A percentile compares a stretch with the other conserved stretches of the same genome.
phyloP scores from a whole-genome alignment of 2,329 filamentous ascomycete genomes.

The Colletotrichum sp. region DNA sequence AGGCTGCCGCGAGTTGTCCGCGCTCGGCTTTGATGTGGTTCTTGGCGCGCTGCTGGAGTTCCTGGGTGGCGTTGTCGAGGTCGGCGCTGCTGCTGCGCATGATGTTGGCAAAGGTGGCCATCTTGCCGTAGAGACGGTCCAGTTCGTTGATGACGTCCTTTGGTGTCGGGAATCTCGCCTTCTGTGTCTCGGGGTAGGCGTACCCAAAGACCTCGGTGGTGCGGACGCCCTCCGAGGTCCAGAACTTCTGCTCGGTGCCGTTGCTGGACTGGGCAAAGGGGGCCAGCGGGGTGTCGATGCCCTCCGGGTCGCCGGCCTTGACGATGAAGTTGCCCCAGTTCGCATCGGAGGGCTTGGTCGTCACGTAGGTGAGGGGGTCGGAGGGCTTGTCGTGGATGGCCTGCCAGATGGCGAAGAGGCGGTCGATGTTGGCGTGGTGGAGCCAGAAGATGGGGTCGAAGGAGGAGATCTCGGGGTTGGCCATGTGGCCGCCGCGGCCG shows the following conservation, averaged over 20 bases:
- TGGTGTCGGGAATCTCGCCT: constrained; percentile 22
- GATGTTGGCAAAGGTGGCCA: constrained; percentile 12
- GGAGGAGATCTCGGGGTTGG: constrained; percentile 57
- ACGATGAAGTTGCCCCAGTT: constrained; percentile 33
- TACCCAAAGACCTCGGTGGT: constrained; percentile 29
- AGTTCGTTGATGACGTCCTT: constrained; percentile 23
- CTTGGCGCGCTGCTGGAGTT: not conserved
- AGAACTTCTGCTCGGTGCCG: constrained; percentile 23
- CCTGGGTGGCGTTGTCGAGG: not conserved
- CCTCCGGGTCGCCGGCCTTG: constrained; percentile 25
- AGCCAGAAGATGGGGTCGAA: constrained; percentile 71
- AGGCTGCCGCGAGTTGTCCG: no score
- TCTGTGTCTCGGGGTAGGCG: constrained; percentile 30
- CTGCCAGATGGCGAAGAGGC: constrained; percentile 17
- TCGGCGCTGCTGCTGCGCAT: not conserved
- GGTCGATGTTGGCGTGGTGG: constrained; percentile 17
- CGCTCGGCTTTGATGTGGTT: not conserved
- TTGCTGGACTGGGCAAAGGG: constrained; percentile 26
- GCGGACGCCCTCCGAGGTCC: constrained; percentile 30
- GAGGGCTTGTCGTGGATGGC: constrained; percentile 7
- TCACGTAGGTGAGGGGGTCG: constrained; percentile 8
- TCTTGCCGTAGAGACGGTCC: constrained; percentile 5
- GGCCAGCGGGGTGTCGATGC: constrained; percentile 23
- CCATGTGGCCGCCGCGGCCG: constrained; percentile 41
- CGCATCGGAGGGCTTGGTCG: not conserved